Base-by-base conservation (phyloP, 495 filamentous ascomycete genomes). In the Aspergillus nidulans region DNA sequence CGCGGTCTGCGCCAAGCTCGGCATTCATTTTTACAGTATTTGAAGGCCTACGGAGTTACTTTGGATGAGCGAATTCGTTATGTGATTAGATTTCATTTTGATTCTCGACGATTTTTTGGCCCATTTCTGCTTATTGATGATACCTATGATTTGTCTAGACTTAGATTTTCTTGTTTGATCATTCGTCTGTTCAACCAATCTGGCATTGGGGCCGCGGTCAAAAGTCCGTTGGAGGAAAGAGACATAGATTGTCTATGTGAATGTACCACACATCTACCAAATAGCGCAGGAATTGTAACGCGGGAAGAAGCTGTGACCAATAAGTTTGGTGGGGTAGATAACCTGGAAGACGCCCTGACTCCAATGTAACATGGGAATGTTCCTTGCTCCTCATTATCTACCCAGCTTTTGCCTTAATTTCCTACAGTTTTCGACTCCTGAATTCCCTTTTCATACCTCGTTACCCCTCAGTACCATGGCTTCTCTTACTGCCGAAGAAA, bases 21-120 rank as follows among this genome's bases (percentile, higher is more conserved):
- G 95, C 92, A 32, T 88, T 97, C 62, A 99, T 99, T 52, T 99
- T 98, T 64, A 86, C 91, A 36, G 80, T 97, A 28, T 97, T 89
- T 68, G 92, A 97, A 73, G 84, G 82, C 38, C 73, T 97, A 71
- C 88, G 86, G 68, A 79, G 73, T 49, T 77, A 82, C 65, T 80
- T 91, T 69, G 66, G 67, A 57, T 78, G 62, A 50, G 25, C 32
- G 7, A 30, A 30, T 49, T 44, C 50, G 15, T 41, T 49, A 44
- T 24, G 20, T 38, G 30, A 0, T 46, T 50, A 52, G 41, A 28
- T 13, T 46, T 30, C 34, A 49, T 48, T 52, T 21, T 34, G 18
- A 53, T 56, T 10, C 30, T 21, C n/a, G 19, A 43, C 19, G 38
- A 21, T 23, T 41, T 45, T 10, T 45, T 34, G 32, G 13, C 16